Evolutionary conservation across 2,329 filamentous ascomycete species (phyloP).

Genomic region (Lecanicillium sp.): DNA sequence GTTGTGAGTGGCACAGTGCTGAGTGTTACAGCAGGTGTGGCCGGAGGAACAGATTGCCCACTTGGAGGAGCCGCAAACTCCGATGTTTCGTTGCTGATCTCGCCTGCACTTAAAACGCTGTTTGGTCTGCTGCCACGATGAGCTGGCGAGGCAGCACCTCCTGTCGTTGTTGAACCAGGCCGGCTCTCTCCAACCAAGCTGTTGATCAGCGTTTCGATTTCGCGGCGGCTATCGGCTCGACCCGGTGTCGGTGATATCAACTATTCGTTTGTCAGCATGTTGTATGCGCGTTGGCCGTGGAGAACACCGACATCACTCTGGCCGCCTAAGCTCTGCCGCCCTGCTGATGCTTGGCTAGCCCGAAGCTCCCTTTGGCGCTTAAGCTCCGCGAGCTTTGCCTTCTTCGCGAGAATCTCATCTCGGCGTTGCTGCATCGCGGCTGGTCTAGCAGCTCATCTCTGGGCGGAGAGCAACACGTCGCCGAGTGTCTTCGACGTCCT

Average conservation of each 20-base stretch:
- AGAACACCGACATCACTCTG: constrained; percentile 58
- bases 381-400: constrained; percentile 91
- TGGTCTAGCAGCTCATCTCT: constrained; percentile 16
- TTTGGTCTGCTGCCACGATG: constrained; percentile 70
- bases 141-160: constrained; percentile 57
- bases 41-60: constrained; percentile 25
- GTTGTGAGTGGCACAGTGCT: constrained; percentile 67
- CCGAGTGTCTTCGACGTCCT: no score
- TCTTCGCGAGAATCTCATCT: constrained; percentile 95
- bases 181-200: constrained; percentile 74
- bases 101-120: constrained; percentile 75
- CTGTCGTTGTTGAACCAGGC: constrained; percentile 58
- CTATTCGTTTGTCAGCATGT: constrained; percentile 14
- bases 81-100: constrained; percentile 68
- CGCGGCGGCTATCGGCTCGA: constrained; percentile 61
- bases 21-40: constrained; percentile 55
- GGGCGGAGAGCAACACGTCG: no score
- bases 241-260: constrained; percentile 62
- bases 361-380: constrained; percentile 85
- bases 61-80: constrained; percentile 46
- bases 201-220: constrained; percentile 80
- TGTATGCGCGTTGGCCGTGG: constrained; percentile 4
- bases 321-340: constrained; percentile 60
- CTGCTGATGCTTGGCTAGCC: constrained; percentile 64
- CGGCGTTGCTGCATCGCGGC: constrained; percentile 67